These are phyloP conservation scores for Penstemon davidsonii DNA, from an alignment of 257 asterid genomes.

Conservation along the genomic window DNA sequence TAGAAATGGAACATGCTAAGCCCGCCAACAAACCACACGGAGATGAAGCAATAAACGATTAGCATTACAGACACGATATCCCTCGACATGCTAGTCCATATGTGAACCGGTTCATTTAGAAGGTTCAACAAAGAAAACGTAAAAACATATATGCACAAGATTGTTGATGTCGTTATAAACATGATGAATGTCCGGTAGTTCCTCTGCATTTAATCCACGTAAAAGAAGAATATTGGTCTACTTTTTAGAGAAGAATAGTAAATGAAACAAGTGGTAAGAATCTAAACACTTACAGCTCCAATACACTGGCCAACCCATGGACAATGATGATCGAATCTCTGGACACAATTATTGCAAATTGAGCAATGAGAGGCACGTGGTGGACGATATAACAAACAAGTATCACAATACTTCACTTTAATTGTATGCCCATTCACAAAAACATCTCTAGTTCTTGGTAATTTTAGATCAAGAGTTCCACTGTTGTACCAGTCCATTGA, in stretches of 20 bases:
- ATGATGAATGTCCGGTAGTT: slow-evolving; percentile 79
- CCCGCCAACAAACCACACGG: slow-evolving; percentile 94
- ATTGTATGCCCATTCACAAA: slow-evolving; percentile 60
- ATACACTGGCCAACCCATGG: slow-evolving; percentile 99
- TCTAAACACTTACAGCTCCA: slow-evolving; percentile 61
- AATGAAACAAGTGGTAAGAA: neutral
- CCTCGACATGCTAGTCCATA: slow-evolving; percentile 58
- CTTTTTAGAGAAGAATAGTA: neutral
- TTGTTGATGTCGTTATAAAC: slow-evolving; percentile 71
- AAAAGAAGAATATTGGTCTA: slow-evolving; percentile 16
- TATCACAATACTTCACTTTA: slow-evolving; percentile 80
- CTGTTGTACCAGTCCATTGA: slow-evolving; percentile 64
- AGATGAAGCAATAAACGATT: slow-evolving; percentile 68
- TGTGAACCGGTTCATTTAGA: slow-evolving; percentile 44
- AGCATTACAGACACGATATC: slow-evolving; percentile 59
- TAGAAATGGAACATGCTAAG: slow-evolving; percentile 77
- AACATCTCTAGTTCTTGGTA: slow-evolving; percentile 74
- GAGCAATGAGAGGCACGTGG: slow-evolving; percentile 98
- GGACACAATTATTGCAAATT: slow-evolving; percentile 90
- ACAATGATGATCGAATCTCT: slow-evolving; percentile 97
- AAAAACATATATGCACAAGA: slow-evolving; percentile 78
- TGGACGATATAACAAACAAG: slow-evolving; percentile 85
- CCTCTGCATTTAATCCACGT: slow-evolving; percentile 57
- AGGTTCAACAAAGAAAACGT: slow-evolving; percentile 74
- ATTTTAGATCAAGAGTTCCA: slow-evolving; percentile 46